Conservation (phyloP, 1,284 basidiomycete species). For the Ustilago hordei region DNA sequence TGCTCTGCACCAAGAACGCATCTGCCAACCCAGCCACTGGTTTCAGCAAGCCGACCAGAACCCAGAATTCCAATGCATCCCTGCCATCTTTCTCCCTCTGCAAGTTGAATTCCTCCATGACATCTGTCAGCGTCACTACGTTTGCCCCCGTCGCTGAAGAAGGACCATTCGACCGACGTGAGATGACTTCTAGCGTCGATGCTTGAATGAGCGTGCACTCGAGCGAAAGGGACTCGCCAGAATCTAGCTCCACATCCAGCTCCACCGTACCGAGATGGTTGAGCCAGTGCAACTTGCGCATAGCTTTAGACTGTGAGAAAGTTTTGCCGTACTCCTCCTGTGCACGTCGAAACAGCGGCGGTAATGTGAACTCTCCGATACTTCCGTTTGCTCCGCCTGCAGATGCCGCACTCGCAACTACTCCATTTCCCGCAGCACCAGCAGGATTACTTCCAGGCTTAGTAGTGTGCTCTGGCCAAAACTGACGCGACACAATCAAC, state of each 20-base stretch:
- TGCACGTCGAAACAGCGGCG: constrained; percentile 48
- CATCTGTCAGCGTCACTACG: constrained; percentile 37
- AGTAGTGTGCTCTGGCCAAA: constrained; percentile 61
- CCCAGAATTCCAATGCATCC: constrained; percentile 47
- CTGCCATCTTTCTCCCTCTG: constrained; percentile 41
- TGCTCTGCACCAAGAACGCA: constrained; percentile 32
- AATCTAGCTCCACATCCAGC: constrained; percentile 54
- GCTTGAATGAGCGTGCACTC: constrained; percentile 46
- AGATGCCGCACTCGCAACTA: not conserved
- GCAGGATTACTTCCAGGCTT: constrained; percentile 3
- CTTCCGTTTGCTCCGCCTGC: constrained; percentile 10
- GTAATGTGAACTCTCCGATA: constrained; percentile 51
- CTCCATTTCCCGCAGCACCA: not conserved
- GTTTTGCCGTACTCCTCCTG: constrained; percentile 47
- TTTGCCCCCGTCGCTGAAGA: constrained; percentile 1
- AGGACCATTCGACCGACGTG: constrained; percentile 10
- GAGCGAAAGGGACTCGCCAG: constrained; percentile 39
- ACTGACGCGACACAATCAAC: constrained; percentile 63
- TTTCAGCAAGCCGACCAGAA: constrained; percentile 18
- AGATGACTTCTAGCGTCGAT: constrained; percentile 38
- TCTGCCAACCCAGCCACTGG: constrained; percentile 28
- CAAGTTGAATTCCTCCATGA: constrained; percentile 49
- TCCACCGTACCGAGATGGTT: constrained; percentile 59
- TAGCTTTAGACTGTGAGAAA: constrained; percentile 35
- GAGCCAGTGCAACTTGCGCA: constrained; percentile 57